These are phyloP conservation scores for Ilyonectria destructans DNA, from an alignment of 2,329 filamentous ascomycete species.

Conservation along the genomic window DNA sequence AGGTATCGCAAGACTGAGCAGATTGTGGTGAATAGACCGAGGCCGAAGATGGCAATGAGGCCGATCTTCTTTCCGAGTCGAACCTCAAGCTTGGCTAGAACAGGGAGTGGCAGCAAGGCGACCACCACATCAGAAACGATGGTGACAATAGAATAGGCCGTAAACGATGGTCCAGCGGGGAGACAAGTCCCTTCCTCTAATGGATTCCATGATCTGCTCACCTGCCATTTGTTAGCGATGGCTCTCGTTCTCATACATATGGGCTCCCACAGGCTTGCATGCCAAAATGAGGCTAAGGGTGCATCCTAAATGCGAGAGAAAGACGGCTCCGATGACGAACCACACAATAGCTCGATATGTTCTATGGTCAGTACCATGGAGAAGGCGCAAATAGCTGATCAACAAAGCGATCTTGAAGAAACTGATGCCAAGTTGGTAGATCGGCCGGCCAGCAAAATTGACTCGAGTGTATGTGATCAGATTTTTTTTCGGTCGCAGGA, in stretches of 20 bases:
- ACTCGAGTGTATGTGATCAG: constrained; percentile 63
- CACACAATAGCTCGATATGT: constrained; percentile 63
- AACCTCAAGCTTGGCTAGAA: constrained; percentile 66
- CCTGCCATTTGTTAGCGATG: constrained; percentile 38
- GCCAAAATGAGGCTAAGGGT: constrained; percentile 66
- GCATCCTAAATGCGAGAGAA: constrained; percentile 65
- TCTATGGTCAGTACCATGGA: constrained; percentile 64
- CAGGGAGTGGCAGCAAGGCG: constrained; percentile 66
- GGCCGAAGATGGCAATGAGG: constrained; percentile 66
- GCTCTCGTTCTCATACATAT: not conserved
- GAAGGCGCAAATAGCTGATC: constrained; percentile 67
- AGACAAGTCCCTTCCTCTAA: constrained; percentile 61
- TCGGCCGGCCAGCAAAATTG: constrained; percentile 69
- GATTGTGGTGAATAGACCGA: constrained; percentile 70
- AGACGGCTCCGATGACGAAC: constrained; percentile 60
- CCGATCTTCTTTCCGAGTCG: constrained; percentile 65
- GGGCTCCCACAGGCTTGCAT: constrained; percentile 61
- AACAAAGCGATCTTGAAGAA: constrained; percentile 71
- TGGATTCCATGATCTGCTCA: constrained; percentile 64
- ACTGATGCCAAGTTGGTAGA: constrained; percentile 70
- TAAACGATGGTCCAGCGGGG: constrained; percentile 64
- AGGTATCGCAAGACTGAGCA: constrained; percentile 69
- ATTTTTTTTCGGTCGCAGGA: constrained; percentile 60
- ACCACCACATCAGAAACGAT: constrained; percentile 68
- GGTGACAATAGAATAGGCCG: constrained; percentile 66